Evolutionary conservation across 192 early-diverging fungal species (phyloP), one percentile per base, ranked within the genome.

Genomic region (Diversispora epigaea): DNA sequence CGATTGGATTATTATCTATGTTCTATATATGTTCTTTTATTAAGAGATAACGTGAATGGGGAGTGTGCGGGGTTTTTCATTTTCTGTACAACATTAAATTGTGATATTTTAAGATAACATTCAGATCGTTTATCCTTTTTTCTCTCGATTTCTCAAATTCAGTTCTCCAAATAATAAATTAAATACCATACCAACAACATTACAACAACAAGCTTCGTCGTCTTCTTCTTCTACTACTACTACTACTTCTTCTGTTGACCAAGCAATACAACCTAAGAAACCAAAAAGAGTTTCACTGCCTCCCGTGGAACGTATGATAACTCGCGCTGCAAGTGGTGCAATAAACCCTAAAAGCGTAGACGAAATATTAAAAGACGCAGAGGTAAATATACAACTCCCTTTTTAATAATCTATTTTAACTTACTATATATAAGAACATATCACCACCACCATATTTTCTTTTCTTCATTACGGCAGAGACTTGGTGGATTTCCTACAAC

Each of bases 231-330:
- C 40, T 14, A 44, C 60, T n/a, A 15, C 25, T 47, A 56, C 43
- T 15, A 25, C 21, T 14, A 45, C 46, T 32, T 14, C 7, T 32
- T 32, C 21, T 55, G 10, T 6, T 32, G 71, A 73, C 22, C 71
- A 83, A 45, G 77, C 75, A 4, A 78, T 79, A 32, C 81, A 83
- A 21, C 83, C 80, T 6, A 80, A 80, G 55, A 77, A 77, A 25
- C 60, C 71, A 15, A 83, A 85, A 60, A 80, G 82, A 19, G 71
- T 79, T 49, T 44, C 69, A 73, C 62, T 82, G 10, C 87, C 87
- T 32, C 85, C 85, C 11, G 82, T 83, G 22, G 87, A 82, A 56
- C 78, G 85, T 12, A 88, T 88, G 87, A 80, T 88, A 41, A 88
- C 87, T 2, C 80, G 87, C 0, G 85, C 84, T 11, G 85, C 84